Evolutionary conservation across 495 filamentous ascomycete genomes (phyloP), one percentile per base, ranked within the genome.

Genomic region (Choiromyces venosus): DNA sequence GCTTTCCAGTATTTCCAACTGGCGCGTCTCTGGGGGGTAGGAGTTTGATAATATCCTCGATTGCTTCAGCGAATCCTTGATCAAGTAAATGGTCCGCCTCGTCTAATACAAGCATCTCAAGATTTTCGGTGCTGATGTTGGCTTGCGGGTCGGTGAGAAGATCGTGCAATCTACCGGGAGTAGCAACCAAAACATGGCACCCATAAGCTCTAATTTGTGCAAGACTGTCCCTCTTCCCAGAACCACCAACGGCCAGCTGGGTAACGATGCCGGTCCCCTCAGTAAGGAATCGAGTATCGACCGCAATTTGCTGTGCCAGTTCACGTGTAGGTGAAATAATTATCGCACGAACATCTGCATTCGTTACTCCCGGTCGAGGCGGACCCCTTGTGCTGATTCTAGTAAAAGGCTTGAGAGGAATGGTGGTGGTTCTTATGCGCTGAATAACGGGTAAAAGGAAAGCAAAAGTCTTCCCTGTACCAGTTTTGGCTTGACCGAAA

Each of bases 281-380:
- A 5, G 87, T 86, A n/a, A 97, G 80, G 81, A 89, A 94, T 64
- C 74, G 83, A 3, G 95, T 93, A 81, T 99, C 95, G 0, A 83
- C 88, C 16, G 90, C 91, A 76, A 99, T 98, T 84, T 99, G 95
- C 82, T 97, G 92, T 5, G 95, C 95, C 74, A 99, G 86, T 83
- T 99, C 95, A 72, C 95, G 88, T 29, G 95, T 99, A 12, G 95
- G 95, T 0, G 96, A 98, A 73, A 99, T 89, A 80, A 99, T 89
- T 64, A 99, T 89, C 37, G 92, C 90, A 71, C 93, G 89, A 74
- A 97, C 93, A 81, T 97, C 93, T 21, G 75, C 37, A 12, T 67
- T 66, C n/a, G 75, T 76, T 37, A 33, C 25, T 18, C 36, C 37
- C 21, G 8, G 14, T 87, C 82, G 42, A 74, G 66, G 5, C 21